Evolutionary conservation across 495 filamentous ascomycete genomes (phyloP).

Genomic region (Cryomyces minteri): DNA sequence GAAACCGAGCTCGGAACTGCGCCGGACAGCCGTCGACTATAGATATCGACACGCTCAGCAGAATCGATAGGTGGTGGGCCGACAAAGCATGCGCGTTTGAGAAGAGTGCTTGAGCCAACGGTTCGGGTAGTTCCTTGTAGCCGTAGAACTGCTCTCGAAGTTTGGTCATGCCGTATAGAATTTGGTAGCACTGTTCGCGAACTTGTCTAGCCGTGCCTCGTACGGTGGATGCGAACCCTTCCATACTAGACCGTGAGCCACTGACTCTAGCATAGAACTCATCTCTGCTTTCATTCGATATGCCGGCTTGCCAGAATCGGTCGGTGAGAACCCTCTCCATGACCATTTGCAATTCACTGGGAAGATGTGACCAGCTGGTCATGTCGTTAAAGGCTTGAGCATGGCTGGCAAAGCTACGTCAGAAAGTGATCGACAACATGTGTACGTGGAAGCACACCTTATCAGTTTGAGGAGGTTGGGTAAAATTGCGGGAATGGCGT

Average conservation of each 20-base stretch:
- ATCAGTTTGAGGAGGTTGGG: constrained; percentile 76
- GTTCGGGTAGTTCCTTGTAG: constrained; percentile 62
- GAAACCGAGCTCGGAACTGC: constrained; percentile 54
- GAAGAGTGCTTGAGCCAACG: constrained; percentile 70
- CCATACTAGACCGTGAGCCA: constrained; percentile 70
- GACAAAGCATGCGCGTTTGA: constrained; percentile 69
- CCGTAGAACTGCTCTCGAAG: constrained; percentile 81
- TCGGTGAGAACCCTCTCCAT: constrained; percentile 77
- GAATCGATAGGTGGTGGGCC: constrained; percentile 77
- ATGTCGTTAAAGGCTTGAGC: constrained; percentile 91
- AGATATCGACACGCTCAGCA: constrained; percentile 70
- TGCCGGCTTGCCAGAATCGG: constrained; percentile 97
- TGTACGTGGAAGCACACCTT: constrained; percentile 28
- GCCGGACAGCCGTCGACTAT: constrained; percentile 84
- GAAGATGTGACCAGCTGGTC: constrained; percentile 61
- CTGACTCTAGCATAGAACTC: constrained; percentile 89
- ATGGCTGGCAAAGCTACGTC: constrained; percentile 30
- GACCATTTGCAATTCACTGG: constrained; percentile 56
- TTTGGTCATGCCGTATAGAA: constrained; percentile 82
- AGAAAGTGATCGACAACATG: background rate
- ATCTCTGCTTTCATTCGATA: constrained; percentile 83
- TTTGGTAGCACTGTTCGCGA: constrained; percentile 80
- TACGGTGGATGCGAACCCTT: constrained; percentile 86
- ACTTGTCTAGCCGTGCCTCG: constrained; percentile 75
- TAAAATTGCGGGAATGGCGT: constrained; percentile 62